Evolutionary conservation across 768 basidiomycete genomes (phyloP), one percentile per base, ranked within the genome.

Genomic region (Macrolepiota albuminosa): DNA sequence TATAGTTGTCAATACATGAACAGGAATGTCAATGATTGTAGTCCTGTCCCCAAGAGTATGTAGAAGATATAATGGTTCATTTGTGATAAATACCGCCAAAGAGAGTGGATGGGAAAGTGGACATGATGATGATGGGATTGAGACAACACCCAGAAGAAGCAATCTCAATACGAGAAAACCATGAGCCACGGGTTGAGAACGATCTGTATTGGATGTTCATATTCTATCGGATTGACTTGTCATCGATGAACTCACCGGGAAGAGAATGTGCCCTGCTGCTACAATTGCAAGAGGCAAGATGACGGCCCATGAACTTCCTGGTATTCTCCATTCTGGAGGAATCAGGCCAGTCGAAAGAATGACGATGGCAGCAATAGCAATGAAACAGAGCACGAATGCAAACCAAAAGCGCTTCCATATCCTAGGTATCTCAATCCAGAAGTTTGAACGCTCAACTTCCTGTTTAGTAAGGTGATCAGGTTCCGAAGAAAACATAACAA

Each of bases 161-260:
- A 34, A 24, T 39, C 45, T 76, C 67, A 83, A 60, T 79, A 82
- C 3, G 85, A 87, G 73, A 93, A 93, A 48, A 92, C 89, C 88
- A 92, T 91, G 56, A 93, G 74, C 88, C 88, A 91, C 0, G 91
- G 93, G 65, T 95, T 95, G 45, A 95, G 81, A 21, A 93, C 85
- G 57, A 95, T 88, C 81, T 89, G 62, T 42, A 6, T 6, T 4
- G 3, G 33, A 57, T 39, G 0, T 37, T 46, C 34, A 47, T 16
- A 13, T 26, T 10, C 16, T 9, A 11, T 26, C 9, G 26, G 8
- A 48, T 29, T 16, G 36, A 24, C 33, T 29, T 10, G n/a, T 9
- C 5, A 50, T 3, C 11, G 7, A 18, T 14, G 7, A 51, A 78
- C 85, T 66, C 68, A 89, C 87, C 11, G 93, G 93, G 74, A 86